These are phyloP conservation scores for Gloeostereum incarnatum DNA, from an alignment of 768 basidiomycete genomes.

Conservation along the genomic window DNA sequence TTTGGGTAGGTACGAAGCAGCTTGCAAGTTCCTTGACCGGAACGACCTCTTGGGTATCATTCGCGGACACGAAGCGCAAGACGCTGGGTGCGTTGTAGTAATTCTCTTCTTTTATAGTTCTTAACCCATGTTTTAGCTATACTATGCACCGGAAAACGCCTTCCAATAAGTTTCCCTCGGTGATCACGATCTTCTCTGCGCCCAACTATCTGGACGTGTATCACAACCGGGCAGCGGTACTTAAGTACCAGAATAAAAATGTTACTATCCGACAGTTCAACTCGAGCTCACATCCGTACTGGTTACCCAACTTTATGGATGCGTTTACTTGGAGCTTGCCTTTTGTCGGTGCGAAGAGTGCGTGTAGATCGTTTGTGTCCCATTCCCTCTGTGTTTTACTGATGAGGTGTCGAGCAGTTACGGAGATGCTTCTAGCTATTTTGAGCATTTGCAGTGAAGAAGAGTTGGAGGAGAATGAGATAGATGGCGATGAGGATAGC, in stretches of 20 bases:
- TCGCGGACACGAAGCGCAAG: conserved; percentile 95
- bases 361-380: conserved; percentile 20
- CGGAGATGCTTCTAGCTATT: conserved; percentile 95
- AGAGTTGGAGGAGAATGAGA: conserved; percentile 62
- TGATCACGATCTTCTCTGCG: conserved; percentile 97
- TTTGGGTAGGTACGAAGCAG: conserved; percentile 62
- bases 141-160: conserved; percentile 95
- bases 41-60: conserved; percentile 91
- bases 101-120: neutral
- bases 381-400: conserved; percentile 13
- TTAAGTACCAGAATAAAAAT: conserved; percentile 95
- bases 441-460: conserved; percentile 90
- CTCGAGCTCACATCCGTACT: conserved; percentile 77
- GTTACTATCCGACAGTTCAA: conserved; percentile 92
- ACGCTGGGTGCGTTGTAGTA: conserved; percentile 62
- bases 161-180: conserved; percentile 89
- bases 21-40: conserved; percentile 87
- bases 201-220: conserved; percentile 97
- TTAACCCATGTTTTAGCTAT: conserved; percentile 36
- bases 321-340: conserved; percentile 98
- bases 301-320: conserved; percentile 97
- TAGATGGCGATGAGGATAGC: conserved; percentile 25
- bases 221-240: conserved; percentile 92
- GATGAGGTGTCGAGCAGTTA: conserved; percentile 42
- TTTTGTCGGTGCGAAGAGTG: conserved; percentile 95